Percentiles rank a stretch among this genome's conserved stretches.
These are phyloP conservation scores for Helicocarpus griseus DNA, from an alignment of 2,329 filamentous ascomycete species.

Conservation along the genomic window DNA sequence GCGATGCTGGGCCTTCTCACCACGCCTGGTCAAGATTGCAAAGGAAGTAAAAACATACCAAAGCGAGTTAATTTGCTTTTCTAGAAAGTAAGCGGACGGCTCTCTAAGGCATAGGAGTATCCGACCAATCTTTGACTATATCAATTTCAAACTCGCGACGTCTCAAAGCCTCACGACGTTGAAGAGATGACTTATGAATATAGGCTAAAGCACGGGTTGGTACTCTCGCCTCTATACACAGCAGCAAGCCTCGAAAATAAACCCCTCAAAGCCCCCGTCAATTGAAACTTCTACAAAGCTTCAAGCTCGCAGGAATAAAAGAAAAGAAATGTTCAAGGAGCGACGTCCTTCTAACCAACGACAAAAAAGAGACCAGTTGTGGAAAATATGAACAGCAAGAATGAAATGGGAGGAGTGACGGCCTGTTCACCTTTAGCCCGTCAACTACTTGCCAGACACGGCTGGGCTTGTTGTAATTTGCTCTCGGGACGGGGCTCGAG, in stretches of 20 bases:
- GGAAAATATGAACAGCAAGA: not conserved
- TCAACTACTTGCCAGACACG: not conserved
- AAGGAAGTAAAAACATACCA: not conserved
- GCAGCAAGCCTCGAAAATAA: not conserved
- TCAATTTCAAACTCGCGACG: constrained; percentile 20
- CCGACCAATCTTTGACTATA: not conserved
- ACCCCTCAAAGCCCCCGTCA: not conserved
- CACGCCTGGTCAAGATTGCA: not conserved
- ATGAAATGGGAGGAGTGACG: not conserved
- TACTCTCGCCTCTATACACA: not conserved
- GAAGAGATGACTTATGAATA: not conserved
- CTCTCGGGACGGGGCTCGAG: not conserved
- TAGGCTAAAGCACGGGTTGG: no score
- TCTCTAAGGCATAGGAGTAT: not conserved
- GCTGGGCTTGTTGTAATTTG: not conserved
- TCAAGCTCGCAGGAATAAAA: constrained; percentile 13
- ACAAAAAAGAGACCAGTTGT: not conserved
- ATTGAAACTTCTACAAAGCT: constrained; percentile 6
- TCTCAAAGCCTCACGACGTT: constrained; percentile 10
- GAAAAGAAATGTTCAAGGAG: constrained; percentile 9
- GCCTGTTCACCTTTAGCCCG: not conserved
- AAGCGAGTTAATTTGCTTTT: not conserved
- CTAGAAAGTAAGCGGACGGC: not conserved
- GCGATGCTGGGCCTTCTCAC: not conserved
- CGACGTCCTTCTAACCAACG: not conserved